These are phyloP conservation scores for Peziza echinospora DNA, from an alignment of 495 filamentous ascomycete species.

Conservation along the genomic window DNA sequence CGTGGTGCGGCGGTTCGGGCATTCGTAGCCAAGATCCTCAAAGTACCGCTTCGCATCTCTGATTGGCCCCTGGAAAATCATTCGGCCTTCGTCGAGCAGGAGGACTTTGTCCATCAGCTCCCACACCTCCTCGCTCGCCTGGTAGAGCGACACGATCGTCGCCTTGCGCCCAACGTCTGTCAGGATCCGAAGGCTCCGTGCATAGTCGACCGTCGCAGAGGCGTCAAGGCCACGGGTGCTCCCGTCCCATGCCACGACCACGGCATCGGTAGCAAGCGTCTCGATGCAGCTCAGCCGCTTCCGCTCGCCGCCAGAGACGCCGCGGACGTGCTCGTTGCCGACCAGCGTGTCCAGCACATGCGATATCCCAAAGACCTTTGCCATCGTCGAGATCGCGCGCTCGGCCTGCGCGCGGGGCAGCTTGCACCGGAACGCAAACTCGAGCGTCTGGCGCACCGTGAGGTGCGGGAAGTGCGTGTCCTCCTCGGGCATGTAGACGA, in stretches of 20 bases:
- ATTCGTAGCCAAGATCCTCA: slow-evolving; percentile 35
- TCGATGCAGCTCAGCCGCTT: slow-evolving; percentile 54
- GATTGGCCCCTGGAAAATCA: slow-evolving; percentile 42
- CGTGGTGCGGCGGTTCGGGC: slow-evolving; percentile 34
- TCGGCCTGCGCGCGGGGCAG: slow-evolving; percentile 52
- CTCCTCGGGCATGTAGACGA: slow-evolving; percentile 66
- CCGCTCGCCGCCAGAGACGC: slow-evolving; percentile 48
- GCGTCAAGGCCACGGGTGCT: slow-evolving; percentile 65
- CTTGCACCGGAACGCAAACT: slow-evolving; percentile 68
- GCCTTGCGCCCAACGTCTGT: slow-evolving; percentile 60
- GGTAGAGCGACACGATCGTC: slow-evolving; percentile 61
- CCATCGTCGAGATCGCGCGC: slow-evolving; percentile 42
- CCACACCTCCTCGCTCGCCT: slow-evolving; percentile 64
- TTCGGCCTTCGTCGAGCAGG: slow-evolving; percentile 42
- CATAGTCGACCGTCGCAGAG: slow-evolving; percentile 57
- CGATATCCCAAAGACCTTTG: slow-evolving; percentile 48
- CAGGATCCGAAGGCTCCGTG: slow-evolving; percentile 57
- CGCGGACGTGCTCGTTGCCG: slow-evolving; percentile 44
- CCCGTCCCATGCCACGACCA: slow-evolving; percentile 64
- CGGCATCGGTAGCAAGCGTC: slow-evolving; percentile 27
- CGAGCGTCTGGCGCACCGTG: slow-evolving; percentile 60
- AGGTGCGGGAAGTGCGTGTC: slow-evolving; percentile 54
- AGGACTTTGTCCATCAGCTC: slow-evolving; percentile 58
- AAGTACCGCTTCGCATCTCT: slow-evolving; percentile 45
- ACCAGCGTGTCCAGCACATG: slow-evolving; percentile 32